Evolutionary conservation across 169 alveolate species (phyloP).

Genomic region (Cryptosporidium tyzzeri): DNA sequence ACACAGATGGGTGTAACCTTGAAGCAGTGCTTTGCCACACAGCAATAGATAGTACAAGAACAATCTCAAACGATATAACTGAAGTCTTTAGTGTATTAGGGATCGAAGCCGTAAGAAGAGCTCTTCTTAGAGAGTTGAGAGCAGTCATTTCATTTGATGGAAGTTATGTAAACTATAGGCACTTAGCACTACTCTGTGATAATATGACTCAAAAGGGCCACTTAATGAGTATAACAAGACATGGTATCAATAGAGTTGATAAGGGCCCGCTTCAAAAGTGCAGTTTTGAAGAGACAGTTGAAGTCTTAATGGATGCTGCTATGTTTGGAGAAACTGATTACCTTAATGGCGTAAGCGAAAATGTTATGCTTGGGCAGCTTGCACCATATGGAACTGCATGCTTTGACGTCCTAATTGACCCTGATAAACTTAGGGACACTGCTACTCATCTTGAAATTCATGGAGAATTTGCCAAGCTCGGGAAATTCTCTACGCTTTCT

Average conservation of each 20-base stretch:
- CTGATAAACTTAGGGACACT: conserved; percentile 90
- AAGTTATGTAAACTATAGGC: conserved; percentile 98
- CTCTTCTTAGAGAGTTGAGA: conserved; percentile 95
- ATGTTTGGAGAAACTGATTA: conserved; percentile 95
- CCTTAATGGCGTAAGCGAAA: conserved; percentile 94
- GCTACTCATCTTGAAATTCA: conserved; percentile 85
- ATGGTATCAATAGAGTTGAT: conserved; percentile 99
- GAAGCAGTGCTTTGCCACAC: conserved; percentile 89
- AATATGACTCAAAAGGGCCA: conserved; percentile 99
- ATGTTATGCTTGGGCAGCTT: conserved; percentile 95
- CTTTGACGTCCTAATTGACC: conserved; percentile 92
- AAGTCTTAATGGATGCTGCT: conserved; percentile 98
- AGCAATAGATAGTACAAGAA: conserved; percentile 93
- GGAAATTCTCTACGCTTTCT: conserved; percentile 85
- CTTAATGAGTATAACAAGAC: conserved; percentile 98
- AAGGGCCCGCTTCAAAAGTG: conserved; percentile 98
- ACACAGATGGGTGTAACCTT: conserved; percentile 98
- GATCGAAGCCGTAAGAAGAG: conserved; percentile 99
- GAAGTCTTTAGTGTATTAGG: conserved; percentile 97
- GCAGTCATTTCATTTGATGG: conserved; percentile 91
- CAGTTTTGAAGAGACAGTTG: conserved; percentile 99
- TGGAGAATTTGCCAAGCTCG: conserved; percentile 84
- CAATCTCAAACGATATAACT: conserved; percentile 97
- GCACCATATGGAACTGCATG: conserved; percentile 94
- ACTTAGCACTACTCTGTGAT: conserved; percentile 97